Percentiles rank a stretch among this genome's conserved stretches.
Evolutionary conservation across 2,329 filamentous ascomycete species (phyloP).

Genomic region (Didymella glomerata): DNA sequence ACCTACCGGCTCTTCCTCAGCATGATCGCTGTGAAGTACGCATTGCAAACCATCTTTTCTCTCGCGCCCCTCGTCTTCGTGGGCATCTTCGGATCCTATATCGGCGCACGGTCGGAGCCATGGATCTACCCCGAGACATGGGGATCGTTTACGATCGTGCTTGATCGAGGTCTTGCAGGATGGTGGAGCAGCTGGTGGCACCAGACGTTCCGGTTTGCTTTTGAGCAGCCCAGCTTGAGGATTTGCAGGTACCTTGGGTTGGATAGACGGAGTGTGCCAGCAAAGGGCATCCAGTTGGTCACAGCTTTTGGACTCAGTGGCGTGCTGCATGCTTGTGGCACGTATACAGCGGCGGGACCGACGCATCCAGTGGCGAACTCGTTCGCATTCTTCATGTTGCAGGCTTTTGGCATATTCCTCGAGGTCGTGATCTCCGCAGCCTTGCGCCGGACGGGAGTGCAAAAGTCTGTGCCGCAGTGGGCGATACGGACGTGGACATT

Average conservation of each 20-base stretch:
- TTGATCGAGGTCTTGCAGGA: constrained; percentile 76
- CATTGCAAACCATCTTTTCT: constrained; percentile 68
- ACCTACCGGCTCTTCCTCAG: constrained; percentile 66
- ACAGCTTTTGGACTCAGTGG: constrained; percentile 73
- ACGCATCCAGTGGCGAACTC: constrained; percentile 60
- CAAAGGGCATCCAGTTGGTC: constrained; percentile 53
- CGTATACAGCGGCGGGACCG: constrained; percentile 68
- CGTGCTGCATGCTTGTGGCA: constrained; percentile 74
- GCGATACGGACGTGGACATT: constrained; percentile 67
- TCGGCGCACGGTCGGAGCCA: constrained; percentile 67
- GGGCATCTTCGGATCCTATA: constrained; percentile 65
- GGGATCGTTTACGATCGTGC: constrained; percentile 62
- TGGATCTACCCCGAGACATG: constrained; percentile 70
- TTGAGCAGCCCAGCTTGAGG: constrained; percentile 65
- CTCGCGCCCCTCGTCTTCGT: constrained; percentile 68
- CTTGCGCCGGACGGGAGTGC: constrained; percentile 48
- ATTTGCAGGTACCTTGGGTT: constrained; percentile 49
- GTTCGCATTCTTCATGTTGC: constrained; percentile 75
- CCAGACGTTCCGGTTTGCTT: constrained; percentile 81
- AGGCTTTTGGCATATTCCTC: constrained; percentile 70
- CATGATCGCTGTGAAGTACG: constrained; percentile 65
- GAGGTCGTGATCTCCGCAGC: constrained; percentile 55
- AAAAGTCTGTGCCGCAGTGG: constrained; percentile 54
- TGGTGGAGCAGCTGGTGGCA: constrained; percentile 93
- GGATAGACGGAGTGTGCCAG: constrained; percentile 45